A percentile compares a stretch with the other conserved stretches of the same genome.
Conservation (phyloP, 2,329 filamentous ascomycete species). For the Ophiosphaerella narmari region DNA sequence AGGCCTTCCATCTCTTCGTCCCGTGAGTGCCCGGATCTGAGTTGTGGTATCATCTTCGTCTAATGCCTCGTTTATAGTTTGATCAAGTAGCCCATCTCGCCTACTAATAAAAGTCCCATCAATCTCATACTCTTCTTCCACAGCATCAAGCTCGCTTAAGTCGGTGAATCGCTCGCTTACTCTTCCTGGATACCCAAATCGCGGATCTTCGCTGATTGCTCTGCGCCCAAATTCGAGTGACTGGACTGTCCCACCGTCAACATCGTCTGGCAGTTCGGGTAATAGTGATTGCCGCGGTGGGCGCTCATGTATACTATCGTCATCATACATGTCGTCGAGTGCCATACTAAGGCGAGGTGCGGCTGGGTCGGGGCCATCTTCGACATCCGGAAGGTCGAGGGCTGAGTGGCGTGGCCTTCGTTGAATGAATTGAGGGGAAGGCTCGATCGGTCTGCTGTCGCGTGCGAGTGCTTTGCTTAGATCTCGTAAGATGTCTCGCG, state of each 20-base stretch:
- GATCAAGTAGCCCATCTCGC: slow-evolving; percentile 46
- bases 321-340: slow-evolving; percentile 49
- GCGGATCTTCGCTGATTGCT: slow-evolving; percentile 45
- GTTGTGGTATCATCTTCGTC: slow-evolving; percentile 38
- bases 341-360: slow-evolving; percentile 49
- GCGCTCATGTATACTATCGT: slow-evolving; percentile 47
- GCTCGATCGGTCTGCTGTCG: slow-evolving; percentile 51
- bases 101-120: slow-evolving; percentile 49
- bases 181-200: slow-evolving; percentile 51
- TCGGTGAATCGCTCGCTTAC: slow-evolving; percentile 59
- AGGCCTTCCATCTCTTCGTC: slow-evolving; percentile 30
- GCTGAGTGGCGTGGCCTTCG: slow-evolving; percentile 37
- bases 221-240: slow-evolving; percentile 54
- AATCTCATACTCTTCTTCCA: slow-evolving; percentile 45
- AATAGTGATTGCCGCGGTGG: slow-evolving; percentile 46
- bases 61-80: slow-evolving; percentile 39
- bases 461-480: slow-evolving; percentile 60
- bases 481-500: slow-evolving; percentile 58
- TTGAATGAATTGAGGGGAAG: slow-evolving; percentile 51
- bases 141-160: slow-evolving; percentile 45
- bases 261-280: slow-evolving; percentile 42
- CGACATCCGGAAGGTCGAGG: slow-evolving; percentile 51
- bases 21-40: slow-evolving; percentile 37
- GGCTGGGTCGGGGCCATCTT: slow-evolving; percentile 52
- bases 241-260: slow-evolving; percentile 51